Evolutionary conservation across 768 basidiomycete species (phyloP).

Genomic region (Hypsizygus marmoreus): DNA sequence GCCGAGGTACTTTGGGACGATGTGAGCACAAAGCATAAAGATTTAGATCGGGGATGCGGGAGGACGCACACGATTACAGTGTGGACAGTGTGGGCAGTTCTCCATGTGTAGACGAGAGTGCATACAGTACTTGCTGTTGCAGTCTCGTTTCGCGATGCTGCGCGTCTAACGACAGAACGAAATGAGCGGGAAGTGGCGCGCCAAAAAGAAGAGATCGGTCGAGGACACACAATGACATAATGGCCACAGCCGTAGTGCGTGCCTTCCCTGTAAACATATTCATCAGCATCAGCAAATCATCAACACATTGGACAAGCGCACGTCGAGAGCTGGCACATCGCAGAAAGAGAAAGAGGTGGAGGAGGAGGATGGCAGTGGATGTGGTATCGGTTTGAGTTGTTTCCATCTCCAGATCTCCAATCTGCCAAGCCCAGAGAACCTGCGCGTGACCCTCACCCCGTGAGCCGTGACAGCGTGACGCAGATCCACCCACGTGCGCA

Average conservation of each 20-base stretch:
- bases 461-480: neutral
- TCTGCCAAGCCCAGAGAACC: slow-evolving; percentile 4
- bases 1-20: slow-evolving; percentile 71
- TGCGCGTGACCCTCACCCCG: neutral
- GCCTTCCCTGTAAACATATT: slow-evolving; percentile 57
- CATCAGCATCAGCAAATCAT: slow-evolving; percentile 22
- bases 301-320: slow-evolving; percentile 29
- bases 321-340: slow-evolving; percentile 63
- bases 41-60: slow-evolving; percentile 7
- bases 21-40: no score
- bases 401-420: slow-evolving; percentile 1
- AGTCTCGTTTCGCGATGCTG: slow-evolving; percentile 56
- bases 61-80: slow-evolving; percentile 45
- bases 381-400: slow-evolving; percentile 5
- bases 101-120: slow-evolving; percentile 33
- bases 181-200: slow-evolving; percentile 13
- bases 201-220: no score
- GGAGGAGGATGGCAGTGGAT: slow-evolving; percentile 5
- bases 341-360: slow-evolving; percentile 3
- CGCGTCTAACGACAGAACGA: slow-evolving; percentile 49
- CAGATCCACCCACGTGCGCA: slow-evolving; percentile 17
- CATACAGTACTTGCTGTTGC: slow-evolving; percentile 45
- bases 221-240: slow-evolving; percentile 61
- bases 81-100: slow-evolving; percentile 40
- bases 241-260: slow-evolving; percentile 79